phyloP scores from a whole-genome alignment of 768 basidiomycete genomes.

The Russula sp. region DNA sequence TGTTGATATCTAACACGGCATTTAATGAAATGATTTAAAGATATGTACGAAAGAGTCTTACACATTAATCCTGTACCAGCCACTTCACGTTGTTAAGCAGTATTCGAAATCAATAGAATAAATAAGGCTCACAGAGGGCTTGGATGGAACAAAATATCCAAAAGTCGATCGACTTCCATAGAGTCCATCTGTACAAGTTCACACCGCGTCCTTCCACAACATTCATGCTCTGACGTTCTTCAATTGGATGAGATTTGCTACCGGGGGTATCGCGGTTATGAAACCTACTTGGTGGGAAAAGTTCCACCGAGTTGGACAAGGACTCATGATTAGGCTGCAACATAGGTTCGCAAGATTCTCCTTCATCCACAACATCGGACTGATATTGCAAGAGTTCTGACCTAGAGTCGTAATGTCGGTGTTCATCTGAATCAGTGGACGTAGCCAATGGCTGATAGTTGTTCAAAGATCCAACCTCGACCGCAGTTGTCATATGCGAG shows the following conservation, averaged over 20 bases:
- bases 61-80: conserved; percentile 78
- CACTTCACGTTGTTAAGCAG: conserved; percentile 41
- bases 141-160: conserved; percentile 59
- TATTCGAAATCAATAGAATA: neutral
- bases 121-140: conserved; percentile 48
- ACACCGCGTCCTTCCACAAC: conserved; percentile 34
- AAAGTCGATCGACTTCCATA: conserved; percentile 57
- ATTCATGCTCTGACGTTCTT: conserved; percentile 12
- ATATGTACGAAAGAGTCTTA: conserved; percentile 36
- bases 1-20: conserved; percentile 64
- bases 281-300: conserved; percentile 14
- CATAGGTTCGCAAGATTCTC: conserved; percentile 3
- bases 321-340: neutral
- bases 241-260: neutral
- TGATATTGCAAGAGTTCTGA: conserved; percentile 19
- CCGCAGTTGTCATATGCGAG: conserved; percentile 33
- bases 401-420: conserved; percentile 18
- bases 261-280: neutral
- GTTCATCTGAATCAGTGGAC: conserved; percentile 23
- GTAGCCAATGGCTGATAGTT: conserved; percentile 31
- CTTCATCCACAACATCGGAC: conserved; percentile 11
- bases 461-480: conserved; percentile 32
- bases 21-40: conserved; percentile 9
- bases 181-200: conserved; percentile 52
- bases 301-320: conserved; percentile 14